These are phyloP conservation scores for Sporothrix luriei DNA, from an alignment of 2,329 filamentous ascomycete species.

Conservation along the genomic window DNA sequence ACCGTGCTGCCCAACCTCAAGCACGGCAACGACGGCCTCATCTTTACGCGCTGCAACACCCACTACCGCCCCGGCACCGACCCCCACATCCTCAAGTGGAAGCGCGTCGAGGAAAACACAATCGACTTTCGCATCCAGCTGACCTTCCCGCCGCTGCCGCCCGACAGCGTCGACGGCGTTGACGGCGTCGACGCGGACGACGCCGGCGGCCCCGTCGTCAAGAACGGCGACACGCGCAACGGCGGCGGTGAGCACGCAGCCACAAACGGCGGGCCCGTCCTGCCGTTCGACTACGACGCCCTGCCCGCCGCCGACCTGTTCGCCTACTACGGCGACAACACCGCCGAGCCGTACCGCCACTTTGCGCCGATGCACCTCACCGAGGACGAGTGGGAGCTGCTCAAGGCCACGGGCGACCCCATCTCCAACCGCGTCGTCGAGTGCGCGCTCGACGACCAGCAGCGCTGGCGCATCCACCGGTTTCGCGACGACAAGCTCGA, in stretches of 20 bases:
- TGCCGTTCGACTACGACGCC: constrained; percentile 75
- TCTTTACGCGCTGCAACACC: constrained; percentile 92
- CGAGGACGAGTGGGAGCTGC: constrained; percentile 76
- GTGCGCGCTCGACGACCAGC: constrained; percentile 75
- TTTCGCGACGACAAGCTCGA: constrained; percentile 92
- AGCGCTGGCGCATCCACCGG: constrained; percentile 81
- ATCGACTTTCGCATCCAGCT: constrained; percentile 86
- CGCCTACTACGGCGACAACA: constrained; percentile 65
- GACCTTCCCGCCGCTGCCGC: constrained; percentile 67
- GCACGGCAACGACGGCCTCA: constrained; percentile 94
- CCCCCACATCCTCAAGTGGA: constrained; percentile 95
- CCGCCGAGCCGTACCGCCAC: constrained; percentile 56
- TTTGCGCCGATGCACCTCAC: constrained; percentile 72
- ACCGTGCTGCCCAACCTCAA: constrained; percentile 79
- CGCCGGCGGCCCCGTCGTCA: neutral
- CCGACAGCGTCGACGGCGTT: constrained; percentile 56
- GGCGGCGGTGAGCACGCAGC: constrained; percentile 40
- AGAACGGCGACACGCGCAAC: neutral
- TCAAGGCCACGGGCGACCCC: constrained; percentile 73
- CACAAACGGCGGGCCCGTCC: constrained; percentile 49
- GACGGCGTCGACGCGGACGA: too few species aligned
- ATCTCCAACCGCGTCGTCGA: constrained; percentile 89
- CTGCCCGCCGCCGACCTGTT: constrained; percentile 72
- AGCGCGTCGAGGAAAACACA: constrained; percentile 91
- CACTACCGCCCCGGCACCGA: constrained; percentile 90